Percentiles rank a stretch among this genome's conserved stretches.
These are phyloP conservation scores for Quercus dentata DNA, from an alignment of 306 rosid genomes.

Conservation along the genomic window DNA sequence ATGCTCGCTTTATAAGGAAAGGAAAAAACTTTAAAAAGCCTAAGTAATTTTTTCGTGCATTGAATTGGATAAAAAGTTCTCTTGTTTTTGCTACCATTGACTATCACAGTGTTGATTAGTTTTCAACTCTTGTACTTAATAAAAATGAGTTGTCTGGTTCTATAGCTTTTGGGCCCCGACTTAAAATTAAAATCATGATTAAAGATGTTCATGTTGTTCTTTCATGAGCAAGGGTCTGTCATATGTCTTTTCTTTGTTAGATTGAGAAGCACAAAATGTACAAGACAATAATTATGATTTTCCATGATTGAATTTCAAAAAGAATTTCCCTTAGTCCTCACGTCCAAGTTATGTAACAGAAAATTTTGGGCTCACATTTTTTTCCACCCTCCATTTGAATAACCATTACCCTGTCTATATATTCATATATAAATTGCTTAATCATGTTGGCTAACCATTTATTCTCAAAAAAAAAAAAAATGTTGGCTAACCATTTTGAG, in stretches of 20 bases:
- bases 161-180: constrained; percentile 47
- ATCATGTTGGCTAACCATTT: too few relatives aligned
- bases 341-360: too few relatives aligned
- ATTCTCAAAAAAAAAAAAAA: too few relatives aligned
- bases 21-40: constrained; percentile 52
- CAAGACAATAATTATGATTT: not conserved
- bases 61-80: constrained; percentile 63
- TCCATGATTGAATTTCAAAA: not conserved
- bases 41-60: constrained; percentile 53
- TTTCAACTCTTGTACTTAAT: constrained; percentile 32
- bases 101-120: constrained; percentile 52
- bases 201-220: constrained; percentile 55
- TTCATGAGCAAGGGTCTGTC: constrained; percentile 44
- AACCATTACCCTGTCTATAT: too few relatives aligned
- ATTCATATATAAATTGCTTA: too few relatives aligned
- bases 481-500: too few relatives aligned
- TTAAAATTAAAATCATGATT: constrained; percentile 38
- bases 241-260: constrained; percentile 45
- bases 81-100: constrained; percentile 71
- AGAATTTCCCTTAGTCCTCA: not conserved
- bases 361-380: not conserved
- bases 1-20: constrained; percentile 38
- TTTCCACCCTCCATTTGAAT: not conserved
- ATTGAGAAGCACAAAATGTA: constrained; percentile 24
- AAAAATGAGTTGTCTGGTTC: constrained; percentile 16